Base-by-base conservation (phyloP, 2,329 filamentous ascomycete species). In the Coniochaeta sp. region DNA sequence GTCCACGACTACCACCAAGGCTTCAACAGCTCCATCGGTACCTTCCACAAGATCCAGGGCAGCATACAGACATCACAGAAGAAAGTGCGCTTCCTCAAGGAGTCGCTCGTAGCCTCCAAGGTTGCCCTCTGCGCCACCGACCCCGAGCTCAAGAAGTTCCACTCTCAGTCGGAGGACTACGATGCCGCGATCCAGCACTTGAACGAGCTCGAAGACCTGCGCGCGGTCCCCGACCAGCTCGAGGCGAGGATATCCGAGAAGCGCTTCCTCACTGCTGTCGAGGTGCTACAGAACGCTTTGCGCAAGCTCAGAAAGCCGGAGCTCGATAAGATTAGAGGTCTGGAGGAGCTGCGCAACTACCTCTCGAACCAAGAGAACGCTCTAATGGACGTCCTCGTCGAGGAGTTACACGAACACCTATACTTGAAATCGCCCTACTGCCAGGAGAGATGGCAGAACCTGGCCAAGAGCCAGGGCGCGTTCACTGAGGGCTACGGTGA, bases 1-100 rank as follows among this genome's bases (percentile, higher is more conserved):
- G 95, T 99, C 28, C 96, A 99, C 73, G 93, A 99, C 76, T 93
- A 99, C 71, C 93, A 99, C 71, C 95, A 99, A 74, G 96, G 95
- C 55, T 99, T 99, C 82, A 99, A 98, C 76, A 96, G 91, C 74
- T 97, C 93, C 58, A 98, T 99, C 64, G 95, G 93, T 73, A 98
- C 93, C 22, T 99, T 98, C 71, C 96, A 99, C 79, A 97, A 96
- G 75, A 99, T 99, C 63, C 95, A 99, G 73, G 86, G 88, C 58
- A 96, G 91, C 74, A 95, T 99, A 65, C 90, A 93, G 68, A 81
- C 85, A 58, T 96, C 92, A 17, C 95, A 99, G 74, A 87, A 87
- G 68, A 87, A 91, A 62, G 91, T 99, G 59, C 86, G 93, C 61
- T 79, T 81, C 14, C 79, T 99, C 63, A 95, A 93, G 72, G 86